phyloP scores from a whole-genome alignment of 2,329 filamentous ascomycete species.

The Talaromyces sp. region DNA sequence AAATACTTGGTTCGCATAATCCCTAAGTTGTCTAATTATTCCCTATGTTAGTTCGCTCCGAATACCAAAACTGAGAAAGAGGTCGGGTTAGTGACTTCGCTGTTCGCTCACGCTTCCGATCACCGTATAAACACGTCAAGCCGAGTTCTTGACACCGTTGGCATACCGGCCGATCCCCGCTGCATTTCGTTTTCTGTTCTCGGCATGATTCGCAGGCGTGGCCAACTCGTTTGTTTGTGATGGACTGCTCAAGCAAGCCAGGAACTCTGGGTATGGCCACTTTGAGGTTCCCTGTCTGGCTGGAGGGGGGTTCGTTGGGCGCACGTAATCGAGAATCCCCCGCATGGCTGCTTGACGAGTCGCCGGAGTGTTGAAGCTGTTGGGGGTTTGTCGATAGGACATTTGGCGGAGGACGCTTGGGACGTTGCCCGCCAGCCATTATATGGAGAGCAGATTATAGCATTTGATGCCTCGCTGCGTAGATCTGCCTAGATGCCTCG shows the following conservation, averaged over 20 bases:
- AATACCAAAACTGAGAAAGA: not conserved
- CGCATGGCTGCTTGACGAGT: conserved; percentile 2
- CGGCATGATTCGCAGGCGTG: conserved; percentile 42
- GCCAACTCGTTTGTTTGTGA: conserved; percentile 23
- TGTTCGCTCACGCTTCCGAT: conserved; percentile 40
- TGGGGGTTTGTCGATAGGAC: not conserved
- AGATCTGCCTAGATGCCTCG: conserved; percentile 1
- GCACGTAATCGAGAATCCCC: conserved; percentile 7
- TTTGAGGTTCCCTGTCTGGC: conserved; percentile 4
- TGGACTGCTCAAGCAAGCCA: conserved; percentile 5
- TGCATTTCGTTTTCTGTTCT: conserved; percentile 43
- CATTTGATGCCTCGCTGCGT: not conserved
- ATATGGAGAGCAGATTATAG: not conserved
- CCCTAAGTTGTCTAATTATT: conserved; percentile 31
- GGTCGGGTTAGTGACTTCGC: conserved; percentile 30
- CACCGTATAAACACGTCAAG: conserved; percentile 38
- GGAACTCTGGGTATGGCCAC: conserved; percentile 11
- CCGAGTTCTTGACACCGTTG: conserved; percentile 39
- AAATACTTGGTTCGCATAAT: conserved; percentile 32
- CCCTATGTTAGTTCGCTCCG: conserved; percentile 9
- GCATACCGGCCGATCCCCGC: conserved; percentile 39
- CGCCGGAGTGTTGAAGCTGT: not conserved
- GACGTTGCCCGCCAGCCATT: conserved; percentile 10
- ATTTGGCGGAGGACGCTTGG: conserved; percentile 7
- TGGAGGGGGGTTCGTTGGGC: conserved; percentile 2